Evolutionary conservation across 2,329 filamentous ascomycete genomes (phyloP), one percentile per base, ranked within the genome.

Genomic region (Alternaria sp.): DNA sequence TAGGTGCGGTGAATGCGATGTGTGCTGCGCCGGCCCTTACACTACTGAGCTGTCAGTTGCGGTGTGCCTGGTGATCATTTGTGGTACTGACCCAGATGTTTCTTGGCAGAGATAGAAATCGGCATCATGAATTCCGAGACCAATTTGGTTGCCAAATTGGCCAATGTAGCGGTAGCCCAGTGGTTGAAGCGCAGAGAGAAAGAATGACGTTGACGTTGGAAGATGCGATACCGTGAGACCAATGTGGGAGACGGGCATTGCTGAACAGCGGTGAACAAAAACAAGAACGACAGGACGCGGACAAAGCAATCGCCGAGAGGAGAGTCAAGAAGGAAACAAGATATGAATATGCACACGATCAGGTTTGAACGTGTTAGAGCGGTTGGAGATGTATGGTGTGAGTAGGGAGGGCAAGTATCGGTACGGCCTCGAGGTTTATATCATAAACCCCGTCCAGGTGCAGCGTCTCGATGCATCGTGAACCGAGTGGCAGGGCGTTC

Each of bases 181-280:
- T 4, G 92, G 90, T 69, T 94, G 92, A 8, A 92, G 85, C 66
- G 93, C 85, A 64, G 91, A 87, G 22, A 93, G 87, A 79, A 93
- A 97, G 82, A 96, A 97, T 8, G 92, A 95, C 51, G 90, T 88
- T 4, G 93, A 91, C 36, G 89, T 88, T 56, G 92, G 87, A 55
- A 97, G 87, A 78, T 94, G 89, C 62, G 89, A 89, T 74, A 97
- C 93, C 38, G 86, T 88, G 63, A 90, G 82, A 62, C 86, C 87
- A 62, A 89, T 83, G 73, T 88, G 87, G 44, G 87, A 87, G 68
- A 88, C 79, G 59, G 87, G 86, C 87, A 90, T 90, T 60, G 67
- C 62, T 48, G 53, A 59, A 52, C 61, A 51, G 62, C 60, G 64
- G 64, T 65, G 62, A 71, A 64, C 40, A 43, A 25, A 12, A 45